These are phyloP conservation scores for Plasmodium vivax DNA, from an alignment of 169 alveolate species.

Conservation along the genomic window DNA sequence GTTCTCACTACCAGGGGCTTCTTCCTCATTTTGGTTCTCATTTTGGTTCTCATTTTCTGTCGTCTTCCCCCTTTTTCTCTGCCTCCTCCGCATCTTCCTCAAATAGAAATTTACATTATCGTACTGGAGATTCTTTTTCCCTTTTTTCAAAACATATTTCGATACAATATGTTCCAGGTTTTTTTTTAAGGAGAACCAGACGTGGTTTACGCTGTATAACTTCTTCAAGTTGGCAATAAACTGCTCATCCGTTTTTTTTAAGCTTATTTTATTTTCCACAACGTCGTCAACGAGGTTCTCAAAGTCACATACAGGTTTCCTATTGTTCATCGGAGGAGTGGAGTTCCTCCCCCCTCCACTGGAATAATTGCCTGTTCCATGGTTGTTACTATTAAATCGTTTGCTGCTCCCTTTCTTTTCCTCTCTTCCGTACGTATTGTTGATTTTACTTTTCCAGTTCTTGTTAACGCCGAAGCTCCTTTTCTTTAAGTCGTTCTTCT, in stretches of 20 bases:
- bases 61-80: not conserved
- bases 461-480: conserved; percentile 1
- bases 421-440: not conserved
- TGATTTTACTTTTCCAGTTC: conserved; percentile 25
- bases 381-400: conserved; percentile 16
- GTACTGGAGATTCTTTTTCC: conserved; percentile 43
- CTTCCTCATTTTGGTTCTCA: not conserved
- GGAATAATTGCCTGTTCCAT: not conserved
- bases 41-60: not conserved
- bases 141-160: conserved; percentile 67
- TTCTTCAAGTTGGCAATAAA: conserved; percentile 26
- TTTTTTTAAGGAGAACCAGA: conserved; percentile 34
- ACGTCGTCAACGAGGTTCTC: not conserved
- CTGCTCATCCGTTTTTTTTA: conserved; percentile 48
- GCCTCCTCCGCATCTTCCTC: conserved; percentile 29
- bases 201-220: not conserved
- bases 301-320: conserved; percentile 1
- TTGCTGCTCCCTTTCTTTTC: conserved; percentile 8
- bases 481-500: conserved; percentile 44
- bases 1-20: not conserved
- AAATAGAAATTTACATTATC: conserved; percentile 68
- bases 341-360: not conserved
- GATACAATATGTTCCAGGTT: conserved; percentile 36
- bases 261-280: conserved; percentile 22
- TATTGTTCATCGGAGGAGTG: not conserved